Evolutionary conservation across 2,329 filamentous ascomycete species (phyloP), one percentile per base, ranked within the genome.

Genomic region (Sporothrix dimorphospora): DNA sequence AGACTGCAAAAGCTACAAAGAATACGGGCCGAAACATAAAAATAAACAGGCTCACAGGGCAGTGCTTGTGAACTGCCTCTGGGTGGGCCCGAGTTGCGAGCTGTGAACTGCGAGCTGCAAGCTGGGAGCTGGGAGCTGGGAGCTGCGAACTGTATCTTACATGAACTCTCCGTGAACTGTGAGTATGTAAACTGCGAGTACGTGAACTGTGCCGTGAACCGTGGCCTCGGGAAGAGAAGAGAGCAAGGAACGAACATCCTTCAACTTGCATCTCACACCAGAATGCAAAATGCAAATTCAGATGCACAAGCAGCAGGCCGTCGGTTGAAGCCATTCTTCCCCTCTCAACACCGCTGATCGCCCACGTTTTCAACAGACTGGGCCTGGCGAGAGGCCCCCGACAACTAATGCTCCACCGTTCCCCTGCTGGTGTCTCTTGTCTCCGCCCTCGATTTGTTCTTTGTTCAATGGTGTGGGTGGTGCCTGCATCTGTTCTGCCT

Each of bases 41-140:
- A 63, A 63, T 24, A 63, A 40, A 45, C 16, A 38, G 21, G 51
- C 51, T 51, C 47, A 55, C 51, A 55, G 51, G 51, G 51, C 51
- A 14, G 21, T 55, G 51, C 30, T 34, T 34, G 30, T 34, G 30
- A 34, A 34, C 30, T 34, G 30, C 6, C 21, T 8, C 21, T 55
- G 51, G 7, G 38, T 2, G 34, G 30, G 30, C 19, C 57, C 57
- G 34, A 40, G 30, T 34, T 34, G 30, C 3, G 30, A 34, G 30
- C 30, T 34, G 30, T 6, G 6, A 34, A 6, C 3, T 34, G 30
- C 3, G 30, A 34, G 3, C 30, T 34, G 30, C 30, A 34, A 34
- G 6, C 3, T 6, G 30, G 30, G 30, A 34, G 30, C 30, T 34
- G 30, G 3, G 6, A 34, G 30, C 3, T 34, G 30, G 6, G 30